Conservation (phyloP, 73 alveolate species). For the Diophrys appendiculata region DNA sequence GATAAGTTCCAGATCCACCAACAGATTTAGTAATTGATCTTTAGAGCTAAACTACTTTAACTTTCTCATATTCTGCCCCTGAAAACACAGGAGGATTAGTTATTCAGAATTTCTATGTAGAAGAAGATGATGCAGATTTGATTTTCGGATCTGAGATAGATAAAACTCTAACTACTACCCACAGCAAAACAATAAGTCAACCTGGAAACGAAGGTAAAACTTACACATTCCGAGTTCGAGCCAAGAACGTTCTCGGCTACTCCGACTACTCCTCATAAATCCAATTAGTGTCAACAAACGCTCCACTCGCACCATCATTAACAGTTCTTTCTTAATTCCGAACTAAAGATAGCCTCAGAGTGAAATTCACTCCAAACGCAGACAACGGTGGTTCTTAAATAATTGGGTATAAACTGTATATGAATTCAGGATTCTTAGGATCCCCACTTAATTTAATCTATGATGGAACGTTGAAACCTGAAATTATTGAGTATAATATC, state of each 20-base stretch:
- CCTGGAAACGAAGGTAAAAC: conserved; percentile 54
- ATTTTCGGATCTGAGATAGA: conserved; percentile 23
- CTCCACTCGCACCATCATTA: conserved; percentile 60
- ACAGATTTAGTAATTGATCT: conserved; percentile 4
- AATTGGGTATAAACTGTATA: conserved; percentile 46
- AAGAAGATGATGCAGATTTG: conserved; percentile 39
- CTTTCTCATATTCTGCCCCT: conserved; percentile 51
- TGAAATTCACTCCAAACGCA: conserved; percentile 41
- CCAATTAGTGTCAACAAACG: conserved; percentile 56
- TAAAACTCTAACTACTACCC: conserved; percentile 6
- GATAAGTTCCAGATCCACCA: conserved; percentile 47
- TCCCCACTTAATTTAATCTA: conserved; percentile 34
- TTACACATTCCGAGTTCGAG: conserved; percentile 68
- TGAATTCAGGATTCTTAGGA: conserved; percentile 62
- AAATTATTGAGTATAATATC: conserved; percentile 19
- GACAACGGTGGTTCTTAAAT: conserved; percentile 55
- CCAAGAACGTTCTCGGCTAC: conserved; percentile 61
- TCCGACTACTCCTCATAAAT: conserved; percentile 57
- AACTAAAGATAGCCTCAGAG: conserved; percentile 12
- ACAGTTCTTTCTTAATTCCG: conserved; percentile 26
- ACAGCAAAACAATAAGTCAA: conserved; percentile 18
- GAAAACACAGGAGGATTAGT: conserved; percentile 52
- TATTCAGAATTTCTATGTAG: conserved; percentile 20
- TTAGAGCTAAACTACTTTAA: conserved; percentile 38
- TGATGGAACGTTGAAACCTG: conserved; percentile 56